Base-by-base conservation (phyloP, 768 basidiomycete species). In the Pulveroboletus sp. region DNA sequence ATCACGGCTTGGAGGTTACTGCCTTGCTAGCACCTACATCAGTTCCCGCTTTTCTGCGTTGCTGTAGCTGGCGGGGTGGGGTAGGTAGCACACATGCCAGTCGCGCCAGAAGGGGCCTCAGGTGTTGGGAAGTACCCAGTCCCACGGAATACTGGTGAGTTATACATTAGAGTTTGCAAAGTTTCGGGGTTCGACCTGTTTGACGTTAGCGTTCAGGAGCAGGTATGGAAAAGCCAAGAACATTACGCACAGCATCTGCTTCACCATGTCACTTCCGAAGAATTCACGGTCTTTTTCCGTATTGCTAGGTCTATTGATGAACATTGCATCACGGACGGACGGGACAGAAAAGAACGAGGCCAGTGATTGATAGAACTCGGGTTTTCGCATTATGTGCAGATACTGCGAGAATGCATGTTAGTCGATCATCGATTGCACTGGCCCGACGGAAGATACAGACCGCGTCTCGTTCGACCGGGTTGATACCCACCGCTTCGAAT, bases 391-490 rank as follows among this genome's bases (percentile, higher is more conserved):
- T 87, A 97, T 85, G 24, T 74, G 74, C 64, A 92, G 85, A 68
- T 94, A 73, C 88, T 92, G 59, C 6, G 11, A 23, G 5, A 17
- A 17, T 7, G 10, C 16, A 32, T 13, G 29, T 59, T 11, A 43
- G 45, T 32, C 20, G 16, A 10, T 5, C 11, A 12, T n/a, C 10
- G n/a, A 25, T 11, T 29, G 27, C 19, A 11, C 17, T 11, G 19
- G n/a, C n/a, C n/a, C n/a, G n/a, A n/a, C n/a, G n/a, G n/a, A n/a
- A 32, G 35, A 70, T n/a, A 29, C 80, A 55, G 51, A 91, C 92
- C 82, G 94, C 90, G 65, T 97, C 95, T 0, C 94, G 94, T 64
- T 97, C 95, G 57, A 90, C 90, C 5, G 80, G 75, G 63, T 99
- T 99, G 38, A 95, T 42, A 2, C 94, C 95, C 81, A 95, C 82